phyloP scores from a whole-genome alignment of 139 green algal species.

The Diplosphaera chodatii region DNA sequence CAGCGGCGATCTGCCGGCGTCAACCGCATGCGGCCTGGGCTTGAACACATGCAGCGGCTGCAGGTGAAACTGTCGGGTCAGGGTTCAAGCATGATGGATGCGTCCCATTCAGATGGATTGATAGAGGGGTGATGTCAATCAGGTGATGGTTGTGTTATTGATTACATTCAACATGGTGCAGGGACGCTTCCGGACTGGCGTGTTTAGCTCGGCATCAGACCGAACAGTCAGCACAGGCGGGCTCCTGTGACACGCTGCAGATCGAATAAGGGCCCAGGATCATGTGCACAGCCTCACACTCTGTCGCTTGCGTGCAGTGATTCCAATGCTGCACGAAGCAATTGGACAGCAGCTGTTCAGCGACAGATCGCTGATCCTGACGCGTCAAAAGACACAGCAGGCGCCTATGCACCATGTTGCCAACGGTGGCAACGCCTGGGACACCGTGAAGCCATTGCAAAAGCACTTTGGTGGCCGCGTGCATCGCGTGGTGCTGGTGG shows the following conservation, averaged over 20 bases:
- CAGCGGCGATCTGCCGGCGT: constrained; percentile 12
- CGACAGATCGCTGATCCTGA: constrained; percentile 21
- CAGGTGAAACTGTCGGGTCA: neutral
- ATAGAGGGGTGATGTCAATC: no score
- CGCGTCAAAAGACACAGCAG: constrained; percentile 26
- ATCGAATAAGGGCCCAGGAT: no score
- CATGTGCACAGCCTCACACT: no score
- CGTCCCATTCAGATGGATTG: no score
- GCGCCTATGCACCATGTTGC: constrained; percentile 16
- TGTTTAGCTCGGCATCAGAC: constrained; percentile 33
- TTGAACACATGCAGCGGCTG: constrained; percentile 38
- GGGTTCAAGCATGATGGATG: no score
- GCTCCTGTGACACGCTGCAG: neutral
- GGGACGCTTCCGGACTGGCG: constrained; percentile 35
- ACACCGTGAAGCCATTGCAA: constrained; percentile 60
- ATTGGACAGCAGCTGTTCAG: constrained; percentile 16
- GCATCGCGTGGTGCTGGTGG: constrained; percentile 41
- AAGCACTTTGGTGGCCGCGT: constrained; percentile 29
- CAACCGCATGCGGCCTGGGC: constrained; percentile 35
- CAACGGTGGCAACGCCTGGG: constrained; percentile 38
- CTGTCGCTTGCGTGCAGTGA: neutral
- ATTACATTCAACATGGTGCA: constrained; percentile 7
- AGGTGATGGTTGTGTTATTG: no score
- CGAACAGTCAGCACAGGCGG: constrained; percentile 18
- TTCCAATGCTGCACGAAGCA: constrained; percentile 21